Percentiles rank a stretch among this genome's conserved stretches.
phyloP scores from a whole-genome alignment of 2,329 filamentous ascomycete genomes.

The Neonectria punicea region DNA sequence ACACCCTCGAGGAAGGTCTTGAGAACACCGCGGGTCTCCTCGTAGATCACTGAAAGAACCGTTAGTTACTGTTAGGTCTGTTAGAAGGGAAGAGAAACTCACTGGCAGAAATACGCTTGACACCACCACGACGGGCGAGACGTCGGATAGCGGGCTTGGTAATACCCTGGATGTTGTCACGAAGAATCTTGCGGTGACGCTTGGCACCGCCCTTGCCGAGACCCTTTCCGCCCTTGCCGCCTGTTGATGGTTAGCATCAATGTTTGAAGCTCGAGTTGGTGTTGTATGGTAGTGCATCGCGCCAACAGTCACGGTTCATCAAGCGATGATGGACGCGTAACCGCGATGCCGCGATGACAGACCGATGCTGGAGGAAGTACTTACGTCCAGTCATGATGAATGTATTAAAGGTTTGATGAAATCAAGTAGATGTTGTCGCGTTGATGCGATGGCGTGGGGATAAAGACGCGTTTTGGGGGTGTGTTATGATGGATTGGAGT shows the following conservation, averaged over 20 bases:
- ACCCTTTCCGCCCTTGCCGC: constrained; percentile 96
- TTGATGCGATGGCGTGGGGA: constrained; percentile 41
- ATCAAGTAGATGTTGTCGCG: constrained; percentile 44
- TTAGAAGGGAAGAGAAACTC: constrained; percentile 50
- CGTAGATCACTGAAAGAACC: constrained; percentile 71
- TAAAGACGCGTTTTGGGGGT: constrained; percentile 39
- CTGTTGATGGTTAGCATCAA: constrained; percentile 65
- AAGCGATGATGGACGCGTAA: neutral
- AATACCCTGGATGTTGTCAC: constrained; percentile 99
- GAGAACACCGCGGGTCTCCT: constrained; percentile 80
- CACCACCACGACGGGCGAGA: constrained; percentile 98
- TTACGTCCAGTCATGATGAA: constrained; percentile 78
- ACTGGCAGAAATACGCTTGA: constrained; percentile 99
- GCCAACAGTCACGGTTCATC: constrained; percentile 1
- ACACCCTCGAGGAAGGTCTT: constrained; percentile 83
- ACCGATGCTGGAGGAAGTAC: constrained; percentile 50
- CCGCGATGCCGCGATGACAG: neutral
- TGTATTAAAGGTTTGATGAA: constrained; percentile 41
- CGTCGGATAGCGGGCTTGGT: constrained; percentile 98
- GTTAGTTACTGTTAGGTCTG: constrained; percentile 26
- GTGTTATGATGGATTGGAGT: constrained; percentile 18
- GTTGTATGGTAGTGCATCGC: neutral
- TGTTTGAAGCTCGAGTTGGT: constrained; percentile 13
- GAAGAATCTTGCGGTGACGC: constrained; percentile 98
- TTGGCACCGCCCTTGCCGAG: constrained; percentile 98